Conservation (phyloP, 140 eudicot species). For the Senecio squalidus region DNA sequence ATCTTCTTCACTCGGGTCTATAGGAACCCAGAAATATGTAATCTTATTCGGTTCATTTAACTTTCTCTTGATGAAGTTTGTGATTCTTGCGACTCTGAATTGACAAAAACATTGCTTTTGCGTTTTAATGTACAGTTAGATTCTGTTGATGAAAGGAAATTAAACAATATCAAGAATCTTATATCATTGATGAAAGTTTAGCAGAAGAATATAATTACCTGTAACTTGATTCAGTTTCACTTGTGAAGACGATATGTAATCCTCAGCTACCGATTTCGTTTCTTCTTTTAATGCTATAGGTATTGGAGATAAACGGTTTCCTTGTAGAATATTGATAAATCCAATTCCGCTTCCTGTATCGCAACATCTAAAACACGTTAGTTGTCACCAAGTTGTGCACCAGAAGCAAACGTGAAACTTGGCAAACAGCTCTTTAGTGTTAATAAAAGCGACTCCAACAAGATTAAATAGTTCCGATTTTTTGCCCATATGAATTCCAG, state of each 20-base stretch:
- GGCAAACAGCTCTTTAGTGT: neutral
- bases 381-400: neutral
- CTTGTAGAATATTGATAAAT: neutral
- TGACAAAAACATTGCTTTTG: no score
- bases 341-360: neutral
- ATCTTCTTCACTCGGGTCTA: no score
- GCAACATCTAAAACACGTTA: neutral
- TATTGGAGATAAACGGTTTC: neutral
- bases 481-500: slow-evolving; percentile 2
- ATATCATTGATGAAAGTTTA: no score
- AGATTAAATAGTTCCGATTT: neutral
- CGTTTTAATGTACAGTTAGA: no score
- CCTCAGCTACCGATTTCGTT: neutral
- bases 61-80: no score
- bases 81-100: no score
- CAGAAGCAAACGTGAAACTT: neutral
- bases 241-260: neutral
- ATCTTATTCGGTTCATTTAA: no score
- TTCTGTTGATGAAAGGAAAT: no score
- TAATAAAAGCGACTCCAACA: slow-evolving; percentile 1
- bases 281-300: neutral
- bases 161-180: no score
- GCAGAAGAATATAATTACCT: no score
- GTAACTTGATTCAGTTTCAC: no score
- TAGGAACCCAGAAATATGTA: no score